Percentiles rank a stretch among this genome's conserved stretches.
Conservation (phyloP, 2,329 filamentous ascomycete species). For the Calcarisporium arbuscula region DNA sequence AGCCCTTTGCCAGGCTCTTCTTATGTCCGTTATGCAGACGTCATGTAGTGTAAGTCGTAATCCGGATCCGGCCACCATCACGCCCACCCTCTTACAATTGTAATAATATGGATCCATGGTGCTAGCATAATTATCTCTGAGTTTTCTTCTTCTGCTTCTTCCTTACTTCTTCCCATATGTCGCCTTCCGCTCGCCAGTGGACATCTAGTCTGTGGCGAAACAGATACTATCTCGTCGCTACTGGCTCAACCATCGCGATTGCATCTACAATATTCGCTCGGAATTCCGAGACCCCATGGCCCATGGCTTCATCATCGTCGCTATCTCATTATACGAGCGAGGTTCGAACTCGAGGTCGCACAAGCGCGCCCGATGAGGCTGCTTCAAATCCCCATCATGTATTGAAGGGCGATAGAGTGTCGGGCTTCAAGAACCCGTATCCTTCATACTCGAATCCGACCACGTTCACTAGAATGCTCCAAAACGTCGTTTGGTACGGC, state of each 20-base stretch:
- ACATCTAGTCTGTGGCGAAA: constrained; percentile 8
- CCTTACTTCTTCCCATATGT: constrained; percentile 1
- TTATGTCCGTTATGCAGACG: no score
- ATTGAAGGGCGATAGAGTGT: constrained; percentile 29
- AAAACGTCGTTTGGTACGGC: constrained; percentile 31
- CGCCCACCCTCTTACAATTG: no score
- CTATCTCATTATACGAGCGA: constrained; percentile 20
- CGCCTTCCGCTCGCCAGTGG: constrained; percentile 2
- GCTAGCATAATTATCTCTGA: no score
- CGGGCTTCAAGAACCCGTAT: constrained; percentile 45
- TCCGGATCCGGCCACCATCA: no score
- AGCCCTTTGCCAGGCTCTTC: no score
- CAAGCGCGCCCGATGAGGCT: constrained; percentile 34
- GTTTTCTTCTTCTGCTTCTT: not conserved
- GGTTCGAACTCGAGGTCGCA: constrained; percentile 26
- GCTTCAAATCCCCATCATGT: constrained; percentile 43
- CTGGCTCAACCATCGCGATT: constrained; percentile 1
- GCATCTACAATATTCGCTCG: constrained; percentile 6
- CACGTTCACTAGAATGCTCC: constrained; percentile 17
- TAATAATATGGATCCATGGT: no score
- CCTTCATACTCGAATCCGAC: constrained; percentile 33
- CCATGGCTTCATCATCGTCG: constrained; percentile 11
- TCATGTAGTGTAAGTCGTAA: no score
- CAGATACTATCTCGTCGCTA: not conserved
- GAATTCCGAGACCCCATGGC: constrained; percentile 2